Evolutionary conservation across 2,329 filamentous ascomycete genomes (phyloP), one percentile per base, ranked within the genome.

Genomic region (Colletotrichum paranaense): DNA sequence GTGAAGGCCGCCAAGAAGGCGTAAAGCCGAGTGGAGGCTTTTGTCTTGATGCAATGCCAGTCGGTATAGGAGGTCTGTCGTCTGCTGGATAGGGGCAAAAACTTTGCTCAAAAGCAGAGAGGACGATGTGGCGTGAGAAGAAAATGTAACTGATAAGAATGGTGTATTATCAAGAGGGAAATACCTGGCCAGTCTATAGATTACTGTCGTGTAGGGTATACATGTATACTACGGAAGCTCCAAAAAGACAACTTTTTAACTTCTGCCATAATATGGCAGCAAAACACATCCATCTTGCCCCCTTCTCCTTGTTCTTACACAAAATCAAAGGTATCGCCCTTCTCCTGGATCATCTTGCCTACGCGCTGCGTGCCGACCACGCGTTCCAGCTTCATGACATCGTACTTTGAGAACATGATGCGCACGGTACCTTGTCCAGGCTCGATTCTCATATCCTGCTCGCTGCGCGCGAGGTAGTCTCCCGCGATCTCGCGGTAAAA

Each of bases 291-390:
- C 49, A 14, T 75, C 76, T 63, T 52, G 72, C 74, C 24, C 16
- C n/a, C 3, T n/a, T 28, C 9, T n/a, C n/a, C n/a, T 26, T 16
- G 4, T 19, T 28, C 62, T 75, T 89, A 98, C 74, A 97, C 88
- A 87, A 98, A 98, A 80, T 98, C 95, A 89, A 98, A 99, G 1
- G 94, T 97, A 88, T 98, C 96, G 4, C 92, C 92, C 79, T 90
- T 91, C 78, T 97, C 95, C 74, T 88, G 89, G 69, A 98, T 86
- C 95, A 99, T 97, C 81, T 91, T 94, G 19, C 91, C 92, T 7
- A 97, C 91, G 75, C 97, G 90, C 84, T 93, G 90, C 2, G 89
- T 94, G 1, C 97, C 97, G 2, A 95, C 95, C 52, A 98, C 86
- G 70, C 97, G 89, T 86, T 99, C 97, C 78, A 98, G 83, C 85